phyloP scores from a whole-genome alignment of 2,329 filamentous ascomycete species.

The Colletotrichum brevisporum region DNA sequence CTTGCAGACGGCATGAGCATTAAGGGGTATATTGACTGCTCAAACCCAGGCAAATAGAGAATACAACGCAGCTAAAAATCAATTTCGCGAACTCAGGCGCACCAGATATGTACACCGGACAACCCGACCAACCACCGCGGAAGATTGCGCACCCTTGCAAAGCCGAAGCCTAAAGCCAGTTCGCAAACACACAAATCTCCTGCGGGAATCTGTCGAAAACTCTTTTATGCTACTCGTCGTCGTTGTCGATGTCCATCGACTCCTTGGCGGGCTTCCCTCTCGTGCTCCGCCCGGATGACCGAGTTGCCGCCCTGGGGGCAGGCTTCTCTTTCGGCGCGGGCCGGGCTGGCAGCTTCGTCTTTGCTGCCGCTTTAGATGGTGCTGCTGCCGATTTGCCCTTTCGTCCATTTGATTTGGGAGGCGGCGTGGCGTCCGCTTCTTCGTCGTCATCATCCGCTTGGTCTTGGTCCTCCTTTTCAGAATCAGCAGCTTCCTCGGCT shows the following conservation, averaged over 20 bases:
- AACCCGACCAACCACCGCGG: slow-evolving; percentile 14
- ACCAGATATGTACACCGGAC: slow-evolving; percentile 4
- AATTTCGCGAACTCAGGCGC: slow-evolving; percentile 2
- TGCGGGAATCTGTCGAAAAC: neutral
- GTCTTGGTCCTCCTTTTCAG: slow-evolving; percentile 41
- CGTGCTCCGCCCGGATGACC: slow-evolving; percentile 33
- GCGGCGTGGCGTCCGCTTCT: slow-evolving; percentile 33
- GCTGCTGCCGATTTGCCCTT: slow-evolving; percentile 33
- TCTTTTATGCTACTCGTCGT: slow-evolving; percentile 43
- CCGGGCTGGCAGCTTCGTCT: slow-evolving; percentile 38
- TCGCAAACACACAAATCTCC: neutral
- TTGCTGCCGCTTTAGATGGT: slow-evolving; percentile 28
- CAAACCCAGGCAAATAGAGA: slow-evolving; percentile 6
- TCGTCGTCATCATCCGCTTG: slow-evolving; percentile 41
- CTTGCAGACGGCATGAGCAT: slow-evolving; percentile 4
- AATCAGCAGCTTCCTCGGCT: slow-evolving; percentile 39
- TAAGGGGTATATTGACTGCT: slow-evolving; percentile 26
- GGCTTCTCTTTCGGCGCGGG: slow-evolving; percentile 41
- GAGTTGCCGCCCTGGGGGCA: slow-evolving; percentile 27
- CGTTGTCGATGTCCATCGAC: slow-evolving; percentile 54
- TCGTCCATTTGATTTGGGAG: slow-evolving; percentile 39
- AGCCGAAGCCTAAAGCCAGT: slow-evolving; percentile 23
- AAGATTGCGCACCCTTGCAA: slow-evolving; percentile 13
- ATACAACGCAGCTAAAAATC: slow-evolving; percentile 6
- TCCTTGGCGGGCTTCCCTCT: slow-evolving; percentile 47